Evolutionary conservation across 192 early-diverging fungal genomes (phyloP), one percentile per base, ranked within the genome.

Genomic region (Coemansia sp.): DNA sequence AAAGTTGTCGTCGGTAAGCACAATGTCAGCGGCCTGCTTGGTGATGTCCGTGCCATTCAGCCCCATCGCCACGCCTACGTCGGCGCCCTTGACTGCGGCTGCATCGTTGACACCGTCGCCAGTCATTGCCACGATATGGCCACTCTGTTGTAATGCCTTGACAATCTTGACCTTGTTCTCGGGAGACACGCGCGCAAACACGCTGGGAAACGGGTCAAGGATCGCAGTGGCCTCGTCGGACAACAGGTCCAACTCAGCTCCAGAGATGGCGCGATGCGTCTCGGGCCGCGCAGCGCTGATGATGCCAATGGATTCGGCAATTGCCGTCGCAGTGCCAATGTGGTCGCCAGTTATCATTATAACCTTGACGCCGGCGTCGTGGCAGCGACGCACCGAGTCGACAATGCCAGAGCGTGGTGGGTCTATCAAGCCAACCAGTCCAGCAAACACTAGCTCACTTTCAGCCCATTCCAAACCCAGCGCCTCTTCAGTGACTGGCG

Each of bases 261-360:
- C 97, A 36, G 90, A 89, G 73, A 98, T 95, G 36, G 90, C 89
- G 25, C 93, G 90, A 75, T 82, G 89, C 63, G 75, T 84, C 63
- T 78, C 69, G 8, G 73, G 64, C 14, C 73, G 75, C 70, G 79
- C 83, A 27, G 83, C 74, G 60, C 94, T 85, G 29, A 96, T 78
- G 48, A 99, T 99, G 29, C 94, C 94, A 34, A 99, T 84, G 39
- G 95, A 86, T 62, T 84, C 86, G 29, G 96, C 96, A 72, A 99
- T 98, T 5, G 97, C 94, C 19, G 90, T 87, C 1, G 97, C 97
- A 11, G 97, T 99, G 64, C 87, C 87, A 44, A 95, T 86, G 70
- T 99, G 97, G 74, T 99, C 96, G 55, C 97, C 97, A 5, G 97
- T 99, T 62, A 99, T 95, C 97, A 99, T 99, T 25, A 95, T 87